These are phyloP conservation scores for Wickerhamiella galacta DNA, from an alignment of 805 yeast genomes.

Conservation along the genomic window DNA sequence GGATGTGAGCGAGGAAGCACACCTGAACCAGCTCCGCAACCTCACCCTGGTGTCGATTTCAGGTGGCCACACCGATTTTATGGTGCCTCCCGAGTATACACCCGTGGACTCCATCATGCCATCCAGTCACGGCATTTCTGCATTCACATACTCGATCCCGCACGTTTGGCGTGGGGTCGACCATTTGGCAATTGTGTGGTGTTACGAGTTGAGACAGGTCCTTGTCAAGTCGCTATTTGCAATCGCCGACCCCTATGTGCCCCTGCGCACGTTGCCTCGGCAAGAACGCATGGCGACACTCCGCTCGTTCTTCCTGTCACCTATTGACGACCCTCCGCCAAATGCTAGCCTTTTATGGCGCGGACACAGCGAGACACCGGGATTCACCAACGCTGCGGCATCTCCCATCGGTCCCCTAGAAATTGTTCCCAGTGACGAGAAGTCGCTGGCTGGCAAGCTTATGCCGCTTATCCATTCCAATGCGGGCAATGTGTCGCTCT, in stretches of 20 bases:
- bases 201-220: conserved; percentile 62
- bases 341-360: conserved; percentile 1
- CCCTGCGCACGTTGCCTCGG: conserved; percentile 33
- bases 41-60: conserved; percentile 70
- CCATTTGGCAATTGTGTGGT: conserved; percentile 93
- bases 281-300: conserved; percentile 34
- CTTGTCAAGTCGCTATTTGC: conserved; percentile 44
- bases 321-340: conserved; percentile 2
- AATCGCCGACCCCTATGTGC: conserved; percentile 33
- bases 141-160: conserved; percentile 73
- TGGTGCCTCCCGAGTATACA: conserved; percentile 83
- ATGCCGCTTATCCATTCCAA: conserved; percentile 1
- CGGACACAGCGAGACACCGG: background rate
- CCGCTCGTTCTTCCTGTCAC: conserved; percentile 3
- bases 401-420: conserved; percentile 3
- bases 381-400: background rate
- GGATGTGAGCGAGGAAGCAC: conserved; percentile 14
- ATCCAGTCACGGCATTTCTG: conserved; percentile 58
- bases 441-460: background rate
- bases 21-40: conserved; percentile 33
- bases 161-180: conserved; percentile 88
- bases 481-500: background rate
- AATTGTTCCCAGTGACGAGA: background rate
- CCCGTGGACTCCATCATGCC: conserved; percentile 58
- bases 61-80: conserved; percentile 67